These are phyloP conservation scores for Tilletia caries DNA, from an alignment of 1,284 basidiomycete species.

Conservation along the genomic window DNA sequence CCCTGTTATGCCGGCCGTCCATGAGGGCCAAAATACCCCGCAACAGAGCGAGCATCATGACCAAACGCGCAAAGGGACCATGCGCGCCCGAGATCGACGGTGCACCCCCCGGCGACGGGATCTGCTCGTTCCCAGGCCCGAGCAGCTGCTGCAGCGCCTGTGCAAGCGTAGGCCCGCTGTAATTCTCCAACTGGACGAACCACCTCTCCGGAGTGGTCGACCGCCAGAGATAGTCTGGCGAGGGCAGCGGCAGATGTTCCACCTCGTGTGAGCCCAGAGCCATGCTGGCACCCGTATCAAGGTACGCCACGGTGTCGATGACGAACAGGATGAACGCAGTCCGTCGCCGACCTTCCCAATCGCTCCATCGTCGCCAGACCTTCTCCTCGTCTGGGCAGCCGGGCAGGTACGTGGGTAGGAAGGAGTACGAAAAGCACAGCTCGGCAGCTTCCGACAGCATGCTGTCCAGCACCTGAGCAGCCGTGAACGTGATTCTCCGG, in stretches of 20 bases:
- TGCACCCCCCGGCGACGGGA: conserved; percentile 13
- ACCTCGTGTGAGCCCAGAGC: conserved; percentile 33
- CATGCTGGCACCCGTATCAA: conserved; percentile 35
- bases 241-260: conserved; percentile 38
- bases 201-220: conserved; percentile 31
- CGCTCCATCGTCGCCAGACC: conserved; percentile 42
- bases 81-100: conserved; percentile 30
- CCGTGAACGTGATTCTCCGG: conserved; percentile 22
- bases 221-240: conserved; percentile 37
- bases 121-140: conserved; percentile 17
- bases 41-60: conserved; percentile 39
- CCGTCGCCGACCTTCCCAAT: conserved; percentile 38
- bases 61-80: conserved; percentile 41
- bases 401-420: conserved; percentile 25
- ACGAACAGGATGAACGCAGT: conserved; percentile 36
- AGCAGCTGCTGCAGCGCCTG: conserved; percentile 35
- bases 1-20: conserved; percentile 29
- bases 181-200: conserved; percentile 22
- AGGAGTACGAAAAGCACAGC: conserved; percentile 30
- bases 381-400: conserved; percentile 30
- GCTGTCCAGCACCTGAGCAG: conserved; percentile 7
- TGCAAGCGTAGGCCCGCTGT: conserved; percentile 33
- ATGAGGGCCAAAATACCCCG: conserved; percentile 43
- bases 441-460: conserved; percentile 27
- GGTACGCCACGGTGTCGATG: conserved; percentile 37